These are phyloP conservation scores for Lentinula guzmanii DNA, from an alignment of 768 basidiomycete species.

Conservation along the genomic window DNA sequence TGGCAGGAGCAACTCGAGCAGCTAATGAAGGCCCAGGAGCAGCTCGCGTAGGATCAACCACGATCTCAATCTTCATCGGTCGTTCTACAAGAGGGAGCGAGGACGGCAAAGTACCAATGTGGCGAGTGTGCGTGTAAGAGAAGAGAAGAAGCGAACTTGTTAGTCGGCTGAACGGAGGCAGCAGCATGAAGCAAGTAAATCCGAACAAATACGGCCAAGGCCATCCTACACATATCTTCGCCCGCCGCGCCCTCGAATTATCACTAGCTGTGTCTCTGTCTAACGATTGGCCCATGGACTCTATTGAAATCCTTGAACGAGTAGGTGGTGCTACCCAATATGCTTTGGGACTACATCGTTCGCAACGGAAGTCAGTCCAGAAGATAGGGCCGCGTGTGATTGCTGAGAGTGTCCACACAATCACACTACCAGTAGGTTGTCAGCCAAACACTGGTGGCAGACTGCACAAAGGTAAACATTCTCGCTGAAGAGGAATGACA, in stretches of 20 bases:
- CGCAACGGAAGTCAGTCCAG: background rate
- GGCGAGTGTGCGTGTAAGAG: constrained; percentile 21
- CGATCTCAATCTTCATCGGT: constrained; percentile 54
- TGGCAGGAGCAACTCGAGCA: constrained; percentile 69
- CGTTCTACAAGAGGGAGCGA: constrained; percentile 22
- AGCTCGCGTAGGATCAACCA: constrained; percentile 75
- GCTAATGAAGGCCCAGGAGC: constrained; percentile 58
- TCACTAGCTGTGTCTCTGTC: constrained; percentile 34
- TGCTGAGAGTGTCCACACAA: background rate
- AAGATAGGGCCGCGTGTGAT: no score
- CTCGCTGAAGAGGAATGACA: background rate
- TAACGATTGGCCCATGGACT: background rate
- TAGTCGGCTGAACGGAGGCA: constrained; percentile 41
- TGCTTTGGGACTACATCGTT: background rate
- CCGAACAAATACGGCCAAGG: constrained; percentile 27
- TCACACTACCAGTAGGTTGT: background rate
- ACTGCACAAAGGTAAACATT: background rate
- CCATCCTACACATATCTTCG: constrained; percentile 13
- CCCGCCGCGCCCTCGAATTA: constrained; percentile 23
- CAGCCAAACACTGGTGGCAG: background rate
- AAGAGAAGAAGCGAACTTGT: constrained; percentile 30
- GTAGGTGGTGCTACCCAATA: no score
- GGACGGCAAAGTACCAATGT: constrained; percentile 22
- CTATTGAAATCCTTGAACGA: background rate
- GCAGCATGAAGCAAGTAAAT: constrained; percentile 30